phyloP scores from a whole-genome alignment of 2,329 filamentous ascomycete genomes.

The Aspergillus awamori region DNA sequence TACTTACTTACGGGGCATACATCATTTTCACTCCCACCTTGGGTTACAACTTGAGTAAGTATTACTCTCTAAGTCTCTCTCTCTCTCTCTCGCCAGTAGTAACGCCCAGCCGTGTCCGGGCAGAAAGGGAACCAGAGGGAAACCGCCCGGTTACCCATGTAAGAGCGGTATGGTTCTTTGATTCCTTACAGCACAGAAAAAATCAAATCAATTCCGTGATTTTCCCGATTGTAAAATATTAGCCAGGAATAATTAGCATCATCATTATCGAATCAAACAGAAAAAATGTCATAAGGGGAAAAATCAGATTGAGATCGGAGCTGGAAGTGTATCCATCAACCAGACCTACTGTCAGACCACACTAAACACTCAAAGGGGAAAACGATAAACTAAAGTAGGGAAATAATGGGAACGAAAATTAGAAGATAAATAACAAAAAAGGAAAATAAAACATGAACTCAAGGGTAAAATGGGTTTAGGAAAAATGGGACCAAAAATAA shows the following conservation, averaged over 20 bases:
- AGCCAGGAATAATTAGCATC: neutral
- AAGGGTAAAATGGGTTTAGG: slow-evolving; percentile 3
- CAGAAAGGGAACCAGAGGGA: slow-evolving; percentile 9
- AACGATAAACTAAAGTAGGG: neutral
- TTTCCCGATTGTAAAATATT: neutral
- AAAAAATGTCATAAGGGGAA: slow-evolving; percentile 11
- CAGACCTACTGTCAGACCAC: slow-evolving; percentile 15
- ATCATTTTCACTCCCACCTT: neutral
- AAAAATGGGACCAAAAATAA: slow-evolving; percentile 13
- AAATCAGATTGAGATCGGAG: slow-evolving; percentile 19
- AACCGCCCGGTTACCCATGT: slow-evolving; percentile 13
- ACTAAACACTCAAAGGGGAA: slow-evolving; percentile 8
- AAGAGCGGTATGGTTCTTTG: slow-evolving; percentile 11
- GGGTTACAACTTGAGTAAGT: neutral
- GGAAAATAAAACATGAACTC: slow-evolving; percentile 4
- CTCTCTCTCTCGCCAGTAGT: neutral
- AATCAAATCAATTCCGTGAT: slow-evolving; percentile 7
- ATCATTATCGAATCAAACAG: slow-evolving; percentile 16
- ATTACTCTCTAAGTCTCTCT: neutral
- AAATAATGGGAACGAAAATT: slow-evolving; percentile 10
- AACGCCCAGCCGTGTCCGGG: slow-evolving; percentile 2
- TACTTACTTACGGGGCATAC: neutral
- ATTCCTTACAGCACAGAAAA: slow-evolving; percentile 14
- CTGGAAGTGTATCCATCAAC: slow-evolving; percentile 17
- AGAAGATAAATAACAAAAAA: slow-evolving; percentile 8